Base-by-base conservation (phyloP, 495 filamentous ascomycete species). In the Parachaetomium inaequale region DNA sequence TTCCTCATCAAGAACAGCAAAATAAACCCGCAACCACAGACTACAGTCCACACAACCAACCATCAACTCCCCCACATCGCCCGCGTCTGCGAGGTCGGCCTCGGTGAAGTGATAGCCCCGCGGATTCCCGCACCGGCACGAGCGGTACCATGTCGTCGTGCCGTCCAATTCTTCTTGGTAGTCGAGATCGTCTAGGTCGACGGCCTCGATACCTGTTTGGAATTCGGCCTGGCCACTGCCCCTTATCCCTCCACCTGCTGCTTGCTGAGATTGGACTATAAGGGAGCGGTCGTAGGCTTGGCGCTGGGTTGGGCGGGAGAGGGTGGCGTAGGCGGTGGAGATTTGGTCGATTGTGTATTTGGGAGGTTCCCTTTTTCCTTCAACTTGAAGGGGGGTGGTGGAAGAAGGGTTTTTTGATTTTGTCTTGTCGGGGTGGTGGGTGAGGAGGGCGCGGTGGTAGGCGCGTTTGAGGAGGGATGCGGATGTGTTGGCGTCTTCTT, bases 41-140 rank as follows among this genome's bases (percentile, higher is more conserved):
- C 89, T 93, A 69, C 91, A 96, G 51, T 91, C 89, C 19, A 79
- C 79, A 72, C 91, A 96, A 21, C 87, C 89, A 31, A 92, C 83
- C 62, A 88, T 80, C 62, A 94, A 72, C 76, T 93, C 89, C 0
- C 89, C 85, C 64, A 81, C 75, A 42, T 87, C 75, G 51, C 69
- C 77, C 63, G 84, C 82, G 66, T 82, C 82, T 67, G 90, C 88
- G 36, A 96, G 73, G 67, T 95, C 87, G 6, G 69, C 66, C 70
- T 95, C 91, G 2, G 77, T 81, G 12, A 95, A 78, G 29, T 84
- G 63, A 61, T 88, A 96, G 0, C 89, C 92, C 23, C 79, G 78
- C 47, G 81, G 79, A 75, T 92, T 90, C 19, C 92, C 92, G 76
- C 92, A 96, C 47, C 92, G 84, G 74, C 92, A 96, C 8, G 77